These are phyloP conservation scores for Apiotrichum sp. DNA, from an alignment of 1,284 basidiomycete genomes.

Conservation along the genomic window DNA sequence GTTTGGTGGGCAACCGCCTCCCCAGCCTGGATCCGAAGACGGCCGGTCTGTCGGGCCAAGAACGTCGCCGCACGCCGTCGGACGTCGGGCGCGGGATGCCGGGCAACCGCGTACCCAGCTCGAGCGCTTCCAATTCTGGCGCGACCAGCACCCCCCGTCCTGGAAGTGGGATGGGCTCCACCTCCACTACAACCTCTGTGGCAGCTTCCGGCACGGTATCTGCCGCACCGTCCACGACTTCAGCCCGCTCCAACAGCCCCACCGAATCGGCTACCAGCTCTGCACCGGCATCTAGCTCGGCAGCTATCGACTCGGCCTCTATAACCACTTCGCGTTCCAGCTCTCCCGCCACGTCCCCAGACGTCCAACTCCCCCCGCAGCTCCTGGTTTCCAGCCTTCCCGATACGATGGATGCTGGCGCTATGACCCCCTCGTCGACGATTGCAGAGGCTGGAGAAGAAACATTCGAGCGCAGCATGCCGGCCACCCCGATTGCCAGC, in stretches of 20 bases:
- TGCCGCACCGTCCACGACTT: not conserved
- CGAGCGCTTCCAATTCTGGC: not conserved
- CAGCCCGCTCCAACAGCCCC: slow-evolving; percentile 26
- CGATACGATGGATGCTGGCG: slow-evolving; percentile 18
- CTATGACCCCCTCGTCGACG: slow-evolving; percentile 41
- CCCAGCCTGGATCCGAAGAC: slow-evolving; percentile 41
- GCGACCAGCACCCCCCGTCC: not conserved
- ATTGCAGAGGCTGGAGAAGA: slow-evolving; percentile 40
- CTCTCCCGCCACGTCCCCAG: slow-evolving; percentile 25
- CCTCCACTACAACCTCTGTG: too few species aligned
- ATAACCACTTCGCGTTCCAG: slow-evolving; percentile 29
- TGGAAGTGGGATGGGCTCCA: not conserved
- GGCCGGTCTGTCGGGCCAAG: slow-evolving; percentile 21
- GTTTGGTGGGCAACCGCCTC: slow-evolving; percentile 41
- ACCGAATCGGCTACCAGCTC: slow-evolving; percentile 25
- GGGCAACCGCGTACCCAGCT: slow-evolving; percentile 39
- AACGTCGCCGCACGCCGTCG: slow-evolving; percentile 26
- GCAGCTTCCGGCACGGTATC: too few species aligned
- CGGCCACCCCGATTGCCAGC: slow-evolving; percentile 32
- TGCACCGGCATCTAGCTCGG: slow-evolving; percentile 9
- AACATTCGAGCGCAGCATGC: slow-evolving; percentile 28
- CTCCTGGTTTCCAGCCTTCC: slow-evolving; percentile 32
- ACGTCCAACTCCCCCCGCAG: slow-evolving; percentile 18
- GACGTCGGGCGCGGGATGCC: slow-evolving; percentile 31
- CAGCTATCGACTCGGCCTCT: slow-evolving; percentile 20